A percentile compares a stretch with the other conserved stretches of the same genome.
These are phyloP conservation scores for Adiantum capillusveneris DNA, from an alignment of 75 land plant species.

Conservation along the genomic window DNA sequence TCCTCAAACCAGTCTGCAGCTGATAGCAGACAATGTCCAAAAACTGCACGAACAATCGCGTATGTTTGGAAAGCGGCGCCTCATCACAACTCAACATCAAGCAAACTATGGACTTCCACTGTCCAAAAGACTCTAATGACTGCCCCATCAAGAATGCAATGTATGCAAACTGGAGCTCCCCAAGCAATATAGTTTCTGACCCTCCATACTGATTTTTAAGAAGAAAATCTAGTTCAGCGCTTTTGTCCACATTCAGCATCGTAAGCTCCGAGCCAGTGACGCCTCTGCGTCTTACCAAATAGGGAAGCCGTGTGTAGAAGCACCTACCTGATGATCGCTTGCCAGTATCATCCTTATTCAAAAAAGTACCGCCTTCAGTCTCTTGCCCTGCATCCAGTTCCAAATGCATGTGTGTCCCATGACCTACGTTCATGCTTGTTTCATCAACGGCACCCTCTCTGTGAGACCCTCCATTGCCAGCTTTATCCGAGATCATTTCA, in stretches of 20 bases:
- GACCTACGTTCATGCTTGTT: too few relatives aligned
- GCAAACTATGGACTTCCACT: slow-evolving; percentile 88
- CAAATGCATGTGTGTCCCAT: too few relatives aligned
- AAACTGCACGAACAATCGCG: slow-evolving; percentile 31
- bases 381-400: neutral
- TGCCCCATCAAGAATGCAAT: slow-evolving; percentile 97
- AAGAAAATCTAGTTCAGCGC: slow-evolving; percentile 48
- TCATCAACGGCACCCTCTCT: too few relatives aligned
- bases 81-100: slow-evolving; percentile 66
- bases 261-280: slow-evolving; percentile 59
- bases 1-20: slow-evolving; percentile 58
- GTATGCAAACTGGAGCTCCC: slow-evolving; percentile 88
- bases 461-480: too few relatives aligned
- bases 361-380: too few relatives aligned
- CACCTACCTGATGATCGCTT: slow-evolving; percentile 29
- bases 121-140: slow-evolving; percentile 90
- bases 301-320: slow-evolving; percentile 75
- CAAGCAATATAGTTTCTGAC: slow-evolving; percentile 65
- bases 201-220: slow-evolving; percentile 55
- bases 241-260: slow-evolving; percentile 78
- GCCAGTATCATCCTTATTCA: neutral
- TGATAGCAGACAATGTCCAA: slow-evolving; percentile 69
- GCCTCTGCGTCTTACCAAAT: slow-evolving; percentile 49
- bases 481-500: too few relatives aligned
- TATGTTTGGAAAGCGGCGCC: slow-evolving; percentile 70